phyloP scores from a whole-genome alignment of 1,284 basidiomycete genomes.

The Xanthoconium separans region DNA sequence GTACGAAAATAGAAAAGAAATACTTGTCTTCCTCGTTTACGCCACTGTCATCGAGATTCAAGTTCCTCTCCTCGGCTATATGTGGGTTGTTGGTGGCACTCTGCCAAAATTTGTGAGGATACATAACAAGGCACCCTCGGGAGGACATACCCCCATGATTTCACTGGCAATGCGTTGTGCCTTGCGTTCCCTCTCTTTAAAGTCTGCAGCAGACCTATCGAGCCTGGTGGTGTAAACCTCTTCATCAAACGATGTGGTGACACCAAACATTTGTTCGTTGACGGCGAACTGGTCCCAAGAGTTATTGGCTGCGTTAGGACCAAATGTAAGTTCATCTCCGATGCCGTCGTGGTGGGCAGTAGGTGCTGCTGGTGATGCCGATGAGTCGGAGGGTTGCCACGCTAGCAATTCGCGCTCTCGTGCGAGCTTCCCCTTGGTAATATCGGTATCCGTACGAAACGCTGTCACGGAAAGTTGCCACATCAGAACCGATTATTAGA shows the following conservation, averaged over 20 bases:
- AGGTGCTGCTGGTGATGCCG: conserved; percentile 21
- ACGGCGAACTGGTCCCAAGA: conserved; percentile 96
- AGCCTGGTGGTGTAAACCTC: conserved; percentile 95
- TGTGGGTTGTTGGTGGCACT: conserved; percentile 75
- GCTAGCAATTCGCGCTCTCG: conserved; percentile 83
- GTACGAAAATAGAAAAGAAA: conserved; percentile 8
- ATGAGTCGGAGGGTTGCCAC: conserved; percentile 56
- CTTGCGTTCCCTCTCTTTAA: conserved; percentile 84
- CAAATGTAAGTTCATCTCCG: conserved; percentile 71
- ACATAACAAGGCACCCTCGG: neutral
- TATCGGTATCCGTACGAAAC: conserved; percentile 90
- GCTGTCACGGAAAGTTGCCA: conserved; percentile 40
- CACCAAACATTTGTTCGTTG: conserved; percentile 93
- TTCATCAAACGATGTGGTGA: conserved; percentile 91
- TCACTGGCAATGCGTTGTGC: conserved; percentile 90
- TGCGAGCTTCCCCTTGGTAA: conserved; percentile 56
- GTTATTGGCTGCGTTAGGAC: conserved; percentile 44
- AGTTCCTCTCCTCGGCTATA: conserved; percentile 86
- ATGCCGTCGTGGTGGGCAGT: conserved; percentile 24
- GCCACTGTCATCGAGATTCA: conserved; percentile 68
- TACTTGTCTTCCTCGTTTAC: conserved; percentile 95
- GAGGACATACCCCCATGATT: conserved; percentile 72
- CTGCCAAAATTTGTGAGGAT: conserved; percentile 39
- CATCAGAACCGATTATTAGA: conserved; percentile 14
- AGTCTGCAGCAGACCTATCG: conserved; percentile 83